Evolutionary conservation across 495 filamentous ascomycete genomes (phyloP), one percentile per base, ranked within the genome.

Genomic region (Penicillium samsonianum): DNA sequence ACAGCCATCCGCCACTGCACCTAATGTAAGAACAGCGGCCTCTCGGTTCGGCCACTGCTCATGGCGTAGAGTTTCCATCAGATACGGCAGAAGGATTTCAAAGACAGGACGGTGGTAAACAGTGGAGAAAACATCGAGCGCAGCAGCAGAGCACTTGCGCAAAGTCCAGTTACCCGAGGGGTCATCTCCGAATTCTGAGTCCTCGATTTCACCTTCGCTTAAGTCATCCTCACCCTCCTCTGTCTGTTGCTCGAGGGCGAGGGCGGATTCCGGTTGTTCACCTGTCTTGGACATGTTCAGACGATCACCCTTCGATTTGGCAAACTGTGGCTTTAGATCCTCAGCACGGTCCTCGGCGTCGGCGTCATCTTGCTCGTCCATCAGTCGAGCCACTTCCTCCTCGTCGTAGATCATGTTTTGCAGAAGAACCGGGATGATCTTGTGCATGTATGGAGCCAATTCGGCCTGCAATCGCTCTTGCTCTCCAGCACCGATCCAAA

Each of bases 371-470:
- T 85, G 87, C 8, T 88, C 90, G 35, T 84, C 89, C 58, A 90
- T 91, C 25, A 98, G 73, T 23, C 90, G 79, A 46, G 90, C 81
- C 50, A 96, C 91, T 58, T 98, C 95, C 53, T 98, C 94, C 58
- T 96, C 89, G 63, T 89, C 87, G 63, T 98, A 99, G 16, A 98
- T 85, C 94, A 99, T 99, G 65, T 90, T 93, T 57, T 93, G 85
- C 3, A 99, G 82, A 42, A 99, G 73, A 16, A 97, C 88, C 0
- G 94, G 93, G 17, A 99, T 85, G 46, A 99, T 91, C 68, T 90
- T 90, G 53, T 81, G 73, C 59, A 99, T 84, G 67, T 88, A 89
- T 1, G 90, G 91, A 6, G 79, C 85, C 19, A 99, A 72, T 0
- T 82, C 78, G 38, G 82, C 80, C 70, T 89, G 89, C 47, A 99